Evolutionary conservation across 208 protist genomes (phyloP), one percentile per base, ranked within the genome.

Genomic region (Phytomonas sp.): DNA sequence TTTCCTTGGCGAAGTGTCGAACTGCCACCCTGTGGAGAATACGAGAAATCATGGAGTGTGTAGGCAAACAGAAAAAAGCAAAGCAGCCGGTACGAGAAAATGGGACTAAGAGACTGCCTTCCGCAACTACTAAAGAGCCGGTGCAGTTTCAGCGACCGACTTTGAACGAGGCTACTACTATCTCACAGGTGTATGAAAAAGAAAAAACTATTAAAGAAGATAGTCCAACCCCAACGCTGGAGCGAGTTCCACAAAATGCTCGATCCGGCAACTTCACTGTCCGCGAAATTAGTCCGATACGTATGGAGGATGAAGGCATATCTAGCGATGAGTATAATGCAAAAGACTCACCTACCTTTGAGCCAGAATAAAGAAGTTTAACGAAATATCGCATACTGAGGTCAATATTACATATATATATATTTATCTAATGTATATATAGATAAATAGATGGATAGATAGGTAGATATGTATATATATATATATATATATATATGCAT

Each of bases 231-330:
- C 60, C 69, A 15, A 40, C 71, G 20, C 78, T 96, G 63, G 91
- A 96, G 67, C 83, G 80, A 20, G 88, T 96, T 29, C 91, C 91
- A 56, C 91, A 96, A 68, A 96, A 96, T 65, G 71, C 78, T 26
- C 75, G 73, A 1, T 76, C 80, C 13, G 80, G 74, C 4, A 78
- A 73, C 46, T 32, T 77, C 34, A 80, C 80, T n/a, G 72, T 88
- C 61, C 67, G 68, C 40, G 68, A 83, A 60, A 76, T 91, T 60
- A 96, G 91, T 59, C 91, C 88, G 11, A 78, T 93, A 63, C 67
- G 73, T 36, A 72, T 92, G 71, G 75, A 83, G 46, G 86, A 91
- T 56, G 74, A 76, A 17, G 79, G n/a, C 3, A 80, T 79, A 51
- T 84, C 76, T 60, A 70, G 72, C 26, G 62, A 76, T 40, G 76